Percentiles rank a stretch among this genome's conserved stretches.
Conservation (phyloP, 164 flowering plant species). For the Euptelea pleiosperma region DNA sequence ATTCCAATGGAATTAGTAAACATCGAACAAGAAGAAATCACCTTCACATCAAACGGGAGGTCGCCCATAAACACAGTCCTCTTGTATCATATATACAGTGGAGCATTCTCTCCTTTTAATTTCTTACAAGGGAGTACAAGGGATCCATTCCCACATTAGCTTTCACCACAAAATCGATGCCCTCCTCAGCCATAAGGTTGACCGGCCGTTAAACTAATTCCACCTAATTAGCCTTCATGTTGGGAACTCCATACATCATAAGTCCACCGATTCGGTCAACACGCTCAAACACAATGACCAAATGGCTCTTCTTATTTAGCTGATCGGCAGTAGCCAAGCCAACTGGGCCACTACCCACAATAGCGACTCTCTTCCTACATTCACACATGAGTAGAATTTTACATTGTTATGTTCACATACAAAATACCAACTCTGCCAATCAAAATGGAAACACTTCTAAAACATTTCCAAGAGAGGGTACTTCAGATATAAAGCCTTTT, state of each 20-base stretch:
- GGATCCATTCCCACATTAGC: conserved; percentile 77
- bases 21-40: conserved; percentile 15
- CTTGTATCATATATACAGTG: conserved; percentile 72
- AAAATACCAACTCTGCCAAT: too few relatives aligned
- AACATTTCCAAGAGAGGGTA: too few relatives aligned
- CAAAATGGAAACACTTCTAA: too few relatives aligned
- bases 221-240: conserved; percentile 87
- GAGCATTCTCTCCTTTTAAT: conserved; percentile 61
- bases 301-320: conserved; percentile 76
- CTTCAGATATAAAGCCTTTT: too few relatives aligned
- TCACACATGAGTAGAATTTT: too few relatives aligned
- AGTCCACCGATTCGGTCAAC: conserved; percentile 96
- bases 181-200: conserved; percentile 79
- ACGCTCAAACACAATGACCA: conserved; percentile 82
- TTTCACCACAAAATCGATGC: conserved; percentile 82
- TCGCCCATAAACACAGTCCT: conserved; percentile 96
- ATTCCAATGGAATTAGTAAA: neutral
- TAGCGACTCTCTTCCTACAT: conserved; percentile 71
- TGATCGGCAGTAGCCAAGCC: conserved; percentile 97
- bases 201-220: conserved; percentile 81
- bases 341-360: conserved; percentile 91
- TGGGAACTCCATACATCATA: too few relatives aligned
- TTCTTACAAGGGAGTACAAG: conserved; percentile 82
- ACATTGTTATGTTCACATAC: too few relatives aligned
- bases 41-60: conserved; percentile 97